Evolutionary conservation across 768 basidiomycete species (phyloP).

Genomic region (Termitomyces sp.): DNA sequence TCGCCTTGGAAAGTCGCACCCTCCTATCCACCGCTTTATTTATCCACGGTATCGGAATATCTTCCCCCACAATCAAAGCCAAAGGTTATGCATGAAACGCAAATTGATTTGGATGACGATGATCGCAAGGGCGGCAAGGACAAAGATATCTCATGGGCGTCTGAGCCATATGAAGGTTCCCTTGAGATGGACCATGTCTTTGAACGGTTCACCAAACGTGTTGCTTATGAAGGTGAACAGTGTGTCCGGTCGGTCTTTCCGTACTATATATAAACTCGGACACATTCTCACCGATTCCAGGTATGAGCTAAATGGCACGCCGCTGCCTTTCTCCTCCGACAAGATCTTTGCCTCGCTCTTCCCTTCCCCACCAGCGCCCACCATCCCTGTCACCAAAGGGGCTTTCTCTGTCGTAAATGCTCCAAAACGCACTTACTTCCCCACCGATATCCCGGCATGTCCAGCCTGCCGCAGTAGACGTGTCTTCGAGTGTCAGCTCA

Average conservation of each 20-base stretch:
- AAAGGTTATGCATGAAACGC: slow-evolving; percentile 38
- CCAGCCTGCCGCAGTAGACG: slow-evolving; percentile 59
- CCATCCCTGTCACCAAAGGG: slow-evolving; percentile 54
- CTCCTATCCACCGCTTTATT: slow-evolving; percentile 61
- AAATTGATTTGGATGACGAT: slow-evolving; percentile 36
- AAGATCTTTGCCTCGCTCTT: slow-evolving; percentile 70
- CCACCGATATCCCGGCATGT: slow-evolving; percentile 57
- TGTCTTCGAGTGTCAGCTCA: slow-evolving; percentile 90
- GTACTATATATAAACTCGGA: background rate
- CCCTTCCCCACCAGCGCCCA: slow-evolving; percentile 41
- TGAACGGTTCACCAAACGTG: slow-evolving; percentile 74
- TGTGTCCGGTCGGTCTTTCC: slow-evolving; percentile 68
- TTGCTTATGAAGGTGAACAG: slow-evolving; percentile 70
- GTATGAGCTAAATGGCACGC: slow-evolving; percentile 83
- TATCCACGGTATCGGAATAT: slow-evolving; percentile 73
- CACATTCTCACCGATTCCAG: slow-evolving; percentile 32
- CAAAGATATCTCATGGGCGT: slow-evolving; percentile 51
- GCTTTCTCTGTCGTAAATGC: slow-evolving; percentile 51
- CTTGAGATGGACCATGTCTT: slow-evolving; percentile 80
- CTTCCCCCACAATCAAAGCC: slow-evolving; percentile 51
- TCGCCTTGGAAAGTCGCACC: slow-evolving; percentile 69
- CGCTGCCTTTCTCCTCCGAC: slow-evolving; percentile 84
- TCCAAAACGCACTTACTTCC: slow-evolving; percentile 48
- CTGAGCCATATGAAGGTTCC: slow-evolving; percentile 80
- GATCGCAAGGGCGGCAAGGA: slow-evolving; percentile 34